Conservation (phyloP, 352 stramenopile species). For the Labyrinthula sp. region DNA sequence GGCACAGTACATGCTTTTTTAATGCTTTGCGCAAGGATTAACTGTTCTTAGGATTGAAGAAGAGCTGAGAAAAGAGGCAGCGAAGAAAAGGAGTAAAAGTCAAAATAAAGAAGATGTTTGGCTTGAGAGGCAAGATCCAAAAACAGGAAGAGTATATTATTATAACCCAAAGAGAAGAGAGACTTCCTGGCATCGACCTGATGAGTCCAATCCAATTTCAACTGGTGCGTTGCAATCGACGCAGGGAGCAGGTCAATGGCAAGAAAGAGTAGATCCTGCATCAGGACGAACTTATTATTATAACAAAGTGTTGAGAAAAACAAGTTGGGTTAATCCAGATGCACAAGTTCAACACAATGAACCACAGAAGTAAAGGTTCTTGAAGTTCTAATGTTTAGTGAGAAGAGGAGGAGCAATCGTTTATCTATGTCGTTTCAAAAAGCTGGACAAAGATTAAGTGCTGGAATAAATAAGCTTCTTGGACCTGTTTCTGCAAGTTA, state of each 20-base stretch:
- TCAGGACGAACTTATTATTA: constrained; percentile 26
- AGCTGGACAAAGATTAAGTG: no score
- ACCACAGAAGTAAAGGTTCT: no score
- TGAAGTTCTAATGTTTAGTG: no score
- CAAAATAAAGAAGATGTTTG: neutral
- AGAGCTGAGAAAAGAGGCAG: neutral
- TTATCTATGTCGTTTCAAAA: no score
- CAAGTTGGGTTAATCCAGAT: constrained; percentile 19
- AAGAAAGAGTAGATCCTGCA: constrained; percentile 10
- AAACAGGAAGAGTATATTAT: constrained; percentile 11
- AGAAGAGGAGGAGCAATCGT: no score
- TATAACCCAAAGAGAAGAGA: constrained; percentile 26
- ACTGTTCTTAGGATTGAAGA: constrained; percentile 1
- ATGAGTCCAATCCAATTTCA: constrained; percentile 1
- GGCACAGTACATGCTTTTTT: constrained; percentile 22
- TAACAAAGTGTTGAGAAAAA: constrained; percentile 19
- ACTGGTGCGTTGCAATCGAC: neutral
- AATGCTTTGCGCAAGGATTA: constrained; percentile 4
- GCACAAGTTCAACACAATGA: no score
- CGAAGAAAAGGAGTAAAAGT: neutral
- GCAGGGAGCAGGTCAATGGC: constrained; percentile 16
- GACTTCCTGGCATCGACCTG: constrained; percentile 17
- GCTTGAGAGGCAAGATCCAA: constrained; percentile 15
- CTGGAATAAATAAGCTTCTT: no score
- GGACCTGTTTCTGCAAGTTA: no score